phyloP scores from a whole-genome alignment of 768 basidiomycete species.

The Tylopilus plumbeoviolaceoides region DNA sequence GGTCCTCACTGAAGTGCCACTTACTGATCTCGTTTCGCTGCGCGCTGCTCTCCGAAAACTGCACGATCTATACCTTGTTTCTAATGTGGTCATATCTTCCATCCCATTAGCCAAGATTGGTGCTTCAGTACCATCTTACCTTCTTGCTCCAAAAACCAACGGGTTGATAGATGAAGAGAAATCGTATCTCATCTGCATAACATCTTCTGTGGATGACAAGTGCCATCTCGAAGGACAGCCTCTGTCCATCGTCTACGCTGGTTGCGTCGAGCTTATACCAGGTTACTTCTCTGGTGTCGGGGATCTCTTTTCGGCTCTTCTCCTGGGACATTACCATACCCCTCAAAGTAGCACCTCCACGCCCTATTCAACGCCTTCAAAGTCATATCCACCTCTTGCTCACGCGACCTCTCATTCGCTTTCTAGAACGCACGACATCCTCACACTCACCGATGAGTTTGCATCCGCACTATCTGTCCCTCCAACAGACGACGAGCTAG shows the following conservation, averaged over 20 bases:
- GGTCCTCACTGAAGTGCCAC: conserved; percentile 66
- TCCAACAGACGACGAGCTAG: conserved; percentile 76
- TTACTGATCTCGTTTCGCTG: conserved; percentile 66
- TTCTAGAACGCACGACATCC: conserved; percentile 70
- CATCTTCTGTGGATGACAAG: conserved; percentile 49
- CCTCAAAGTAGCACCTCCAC: neutral
- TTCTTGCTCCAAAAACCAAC: conserved; percentile 29
- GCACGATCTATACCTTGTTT: conserved; percentile 72
- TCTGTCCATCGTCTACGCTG: conserved; percentile 55
- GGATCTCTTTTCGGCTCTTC: conserved; percentile 91
- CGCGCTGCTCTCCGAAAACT: conserved; percentile 65
- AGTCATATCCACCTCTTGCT: conserved; percentile 12
- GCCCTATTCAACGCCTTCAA: conserved; percentile 5
- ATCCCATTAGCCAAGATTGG: conserved; percentile 72
- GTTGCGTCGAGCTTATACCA: conserved; percentile 70
- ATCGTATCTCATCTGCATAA: conserved; percentile 73
- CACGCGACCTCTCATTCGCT: conserved; percentile 64
- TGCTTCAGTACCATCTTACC: conserved; percentile 43
- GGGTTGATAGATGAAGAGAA: conserved; percentile 15
- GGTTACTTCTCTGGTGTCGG: conserved; percentile 98
- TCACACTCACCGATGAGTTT: conserved; percentile 56
- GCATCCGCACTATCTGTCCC: conserved; percentile 47
- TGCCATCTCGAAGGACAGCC: conserved; percentile 10
- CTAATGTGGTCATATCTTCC: conserved; percentile 90
- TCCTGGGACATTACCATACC: conserved; percentile 71